Conservation (phyloP, 257 asterid genomes). For the Haberlea rhodopensis region DNA sequence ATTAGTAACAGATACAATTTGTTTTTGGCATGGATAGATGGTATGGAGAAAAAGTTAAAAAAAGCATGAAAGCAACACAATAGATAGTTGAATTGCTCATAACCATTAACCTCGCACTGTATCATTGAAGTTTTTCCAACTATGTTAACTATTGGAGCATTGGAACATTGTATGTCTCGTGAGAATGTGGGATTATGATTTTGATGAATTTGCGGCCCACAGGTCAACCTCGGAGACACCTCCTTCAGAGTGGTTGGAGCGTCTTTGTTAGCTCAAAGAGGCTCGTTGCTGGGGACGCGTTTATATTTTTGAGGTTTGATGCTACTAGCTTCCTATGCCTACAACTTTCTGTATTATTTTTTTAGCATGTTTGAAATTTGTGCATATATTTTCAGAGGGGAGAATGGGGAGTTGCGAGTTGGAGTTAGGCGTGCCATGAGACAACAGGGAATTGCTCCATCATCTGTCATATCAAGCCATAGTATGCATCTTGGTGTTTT, state of each 20-base stretch:
- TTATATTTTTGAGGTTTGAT: conserved; percentile 81
- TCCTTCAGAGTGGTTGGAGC: conserved; percentile 99
- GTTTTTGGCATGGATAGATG: no score
- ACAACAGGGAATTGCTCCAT: conserved; percentile 83
- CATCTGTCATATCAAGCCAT: conserved; percentile 97
- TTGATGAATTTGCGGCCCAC: conserved; percentile 18
- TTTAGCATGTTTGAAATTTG: conserved; percentile 11
- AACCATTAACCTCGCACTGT: no score
- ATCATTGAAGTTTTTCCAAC: not conserved
- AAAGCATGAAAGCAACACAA: not conserved
- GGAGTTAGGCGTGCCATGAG: conserved; percentile 98
- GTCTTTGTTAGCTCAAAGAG: conserved; percentile 94
- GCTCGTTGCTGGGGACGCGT: conserved; percentile 97
- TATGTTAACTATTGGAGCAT: not conserved
- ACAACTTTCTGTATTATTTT: not conserved
- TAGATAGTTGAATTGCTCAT: not conserved
- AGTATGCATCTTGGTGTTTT: conserved; percentile 99
- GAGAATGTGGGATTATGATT: conserved; percentile 16
- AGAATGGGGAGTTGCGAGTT: conserved; percentile 91
- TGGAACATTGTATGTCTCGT: conserved; percentile 6
- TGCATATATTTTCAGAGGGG: conserved; percentile 61
- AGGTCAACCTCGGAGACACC: conserved; percentile 98
- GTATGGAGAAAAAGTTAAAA: not conserved
- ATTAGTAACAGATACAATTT: no score
- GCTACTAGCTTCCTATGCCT: conserved; percentile 9